A percentile compares a stretch with the other conserved stretches of the same genome.
Evolutionary conservation across 2,329 filamentous ascomycete genomes (phyloP).

Genomic region (Bertia moriformis): DNA sequence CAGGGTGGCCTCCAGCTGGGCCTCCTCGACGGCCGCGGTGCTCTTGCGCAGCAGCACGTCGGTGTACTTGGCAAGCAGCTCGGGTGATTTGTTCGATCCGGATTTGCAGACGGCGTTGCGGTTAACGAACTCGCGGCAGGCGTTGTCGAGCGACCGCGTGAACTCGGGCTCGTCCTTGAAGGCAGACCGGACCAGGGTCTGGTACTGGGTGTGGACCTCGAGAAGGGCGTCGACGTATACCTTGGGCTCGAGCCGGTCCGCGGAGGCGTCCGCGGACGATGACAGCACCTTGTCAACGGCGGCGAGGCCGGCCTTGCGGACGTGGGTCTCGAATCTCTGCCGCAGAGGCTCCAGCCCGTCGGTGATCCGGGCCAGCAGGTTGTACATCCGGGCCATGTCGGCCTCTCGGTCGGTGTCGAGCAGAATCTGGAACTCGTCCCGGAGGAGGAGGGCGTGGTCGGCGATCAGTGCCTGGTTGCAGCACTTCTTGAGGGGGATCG

Average conservation of each 20-base stretch:
- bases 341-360: constrained; percentile 83
- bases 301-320: constrained; percentile 72
- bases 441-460: constrained; percentile 69
- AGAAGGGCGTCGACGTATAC: constrained; percentile 90
- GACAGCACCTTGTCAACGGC: constrained; percentile 84
- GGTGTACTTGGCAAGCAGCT: constrained; percentile 88
- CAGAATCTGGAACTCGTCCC: constrained; percentile 89
- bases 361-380: constrained; percentile 71
- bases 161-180: constrained; percentile 96
- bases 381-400: constrained; percentile 94
- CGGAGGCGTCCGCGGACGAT: constrained; percentile 52
- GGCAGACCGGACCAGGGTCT: constrained; percentile 75
- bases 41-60: constrained; percentile 88
- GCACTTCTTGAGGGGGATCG: constrained; percentile 65
- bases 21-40: constrained; percentile 81
- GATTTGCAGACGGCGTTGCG: constrained; percentile 90
- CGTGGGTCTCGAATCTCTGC: constrained; percentile 77
- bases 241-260: constrained; percentile 90
- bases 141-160: constrained; percentile 87
- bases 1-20: constrained; percentile 77
- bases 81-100: constrained; percentile 74
- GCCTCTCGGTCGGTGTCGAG: constrained; percentile 89
- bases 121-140: constrained; percentile 95
- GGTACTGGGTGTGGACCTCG: constrained; percentile 87
- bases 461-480: constrained; percentile 84